Evolutionary conservation across 176 grass and related monocot genomes (phyloP).

Genomic region (Pharus latifolius): DNA sequence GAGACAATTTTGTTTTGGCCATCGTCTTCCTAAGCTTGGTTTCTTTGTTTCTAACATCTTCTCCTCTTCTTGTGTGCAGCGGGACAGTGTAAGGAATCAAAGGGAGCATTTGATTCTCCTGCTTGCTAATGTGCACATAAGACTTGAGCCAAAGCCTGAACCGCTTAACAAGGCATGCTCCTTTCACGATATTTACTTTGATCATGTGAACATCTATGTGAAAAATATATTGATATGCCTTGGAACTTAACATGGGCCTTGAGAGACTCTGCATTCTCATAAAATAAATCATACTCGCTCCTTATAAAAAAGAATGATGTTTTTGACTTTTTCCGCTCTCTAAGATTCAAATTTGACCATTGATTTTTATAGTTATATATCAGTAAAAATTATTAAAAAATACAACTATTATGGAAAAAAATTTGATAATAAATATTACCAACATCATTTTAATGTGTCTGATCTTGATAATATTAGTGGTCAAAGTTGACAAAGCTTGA

Average conservation of each 20-base stretch:
- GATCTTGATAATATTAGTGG: too few relatives aligned
- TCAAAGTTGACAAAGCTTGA: too few relatives aligned
- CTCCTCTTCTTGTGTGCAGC: slow-evolving; percentile 34
- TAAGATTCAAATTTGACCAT: too few relatives aligned
- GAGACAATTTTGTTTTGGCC: background rate
- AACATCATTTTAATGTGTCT: too few relatives aligned
- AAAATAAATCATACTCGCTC: background rate
- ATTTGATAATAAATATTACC: too few relatives aligned
- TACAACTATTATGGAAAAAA: too few relatives aligned
- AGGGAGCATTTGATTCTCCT: slow-evolving; percentile 90
- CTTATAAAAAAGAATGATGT: too few relatives aligned
- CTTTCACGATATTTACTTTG: slow-evolving; percentile 11
- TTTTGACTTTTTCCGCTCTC: too few relatives aligned
- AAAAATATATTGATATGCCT: background rate
- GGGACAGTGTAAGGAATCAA: slow-evolving; percentile 92
- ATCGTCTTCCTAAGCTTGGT: slow-evolving; percentile 9
- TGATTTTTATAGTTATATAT: too few relatives aligned
- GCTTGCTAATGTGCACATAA: slow-evolving; percentile 83
- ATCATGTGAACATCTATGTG: too few relatives aligned
- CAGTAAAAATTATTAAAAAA: too few relatives aligned
- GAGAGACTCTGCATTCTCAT: background rate
- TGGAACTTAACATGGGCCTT: background rate
- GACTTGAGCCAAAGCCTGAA: slow-evolving; percentile 77
- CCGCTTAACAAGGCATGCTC: slow-evolving; percentile 74
- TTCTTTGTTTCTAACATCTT: slow-evolving; percentile 16